Base-by-base conservation (phyloP, 2,329 filamentous ascomycete genomes). In the Bipolaris oryzae region DNA sequence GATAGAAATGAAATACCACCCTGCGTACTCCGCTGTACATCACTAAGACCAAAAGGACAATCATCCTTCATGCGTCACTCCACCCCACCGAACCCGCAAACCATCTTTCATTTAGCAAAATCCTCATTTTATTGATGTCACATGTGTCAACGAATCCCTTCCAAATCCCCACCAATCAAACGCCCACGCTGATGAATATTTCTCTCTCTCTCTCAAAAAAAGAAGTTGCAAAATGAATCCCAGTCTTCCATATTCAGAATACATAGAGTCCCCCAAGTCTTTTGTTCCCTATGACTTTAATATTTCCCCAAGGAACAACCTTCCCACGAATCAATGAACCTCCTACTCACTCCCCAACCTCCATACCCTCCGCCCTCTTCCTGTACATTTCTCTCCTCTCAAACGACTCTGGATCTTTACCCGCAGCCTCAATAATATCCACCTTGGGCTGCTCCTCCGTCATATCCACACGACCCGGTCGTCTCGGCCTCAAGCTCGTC, bases 371-470 rank as follows among this genome's bases (percentile, higher is more conserved):
- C 51, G 80, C 78, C 54, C 77, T 76, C 37, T 77, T 78, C 46
- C 78, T 74, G 52, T 80, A 76, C 31, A 73, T 67, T 28, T 76
- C 70, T 38, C 84, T 76, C 65, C 79, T 80, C 61, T 79, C 80
- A n/a, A 72, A 65, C 62, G 84, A 76, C 47, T 80, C 79, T 0
- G 82, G 79, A 51, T 85, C 82, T 48, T 80, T 77, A 7, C 84
- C 78, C 11, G 75, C 73, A 5, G 85, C 74, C 62, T 85, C 81
- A 39, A 86, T 77, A 58, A 81, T 78, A 65, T 86, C 81, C 10
- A 84, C 76, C 61, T 80, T 78, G 39, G 83, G 72, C 50, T 72
- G 68, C 71, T 81, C 72, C 61, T 80, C 63, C 69, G 75, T 34
- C 72, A 74, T 57, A 64, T 80, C 62, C 66, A 77, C 43, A 64